Conservation (phyloP, 768 basidiomycete genomes). For the Mycena rosella region DNA sequence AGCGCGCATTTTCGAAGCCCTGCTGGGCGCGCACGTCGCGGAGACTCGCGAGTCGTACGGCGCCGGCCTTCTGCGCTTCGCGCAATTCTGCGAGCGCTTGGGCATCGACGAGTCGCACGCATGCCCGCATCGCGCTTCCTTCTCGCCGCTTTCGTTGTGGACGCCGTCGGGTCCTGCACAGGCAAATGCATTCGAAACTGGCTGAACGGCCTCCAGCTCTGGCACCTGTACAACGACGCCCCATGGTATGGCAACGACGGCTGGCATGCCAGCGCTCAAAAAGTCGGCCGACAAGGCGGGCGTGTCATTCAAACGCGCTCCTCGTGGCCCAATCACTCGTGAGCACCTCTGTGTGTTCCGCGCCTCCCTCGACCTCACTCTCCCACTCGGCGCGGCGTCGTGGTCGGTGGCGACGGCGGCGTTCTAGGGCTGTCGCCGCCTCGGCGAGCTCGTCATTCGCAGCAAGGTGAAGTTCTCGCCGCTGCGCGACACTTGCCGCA, state of each 20-base stretch:
- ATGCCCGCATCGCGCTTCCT: not conserved
- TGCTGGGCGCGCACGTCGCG: not conserved
- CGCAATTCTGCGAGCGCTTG: not conserved
- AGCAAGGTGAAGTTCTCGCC: too few relatives aligned
- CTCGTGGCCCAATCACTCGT: not conserved
- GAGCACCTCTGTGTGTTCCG: too few relatives aligned
- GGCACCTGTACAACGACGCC: not conserved
- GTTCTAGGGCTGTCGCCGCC: not conserved
- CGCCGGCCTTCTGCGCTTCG: too few relatives aligned
- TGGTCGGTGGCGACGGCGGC: not conserved
- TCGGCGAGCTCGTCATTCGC: not conserved
- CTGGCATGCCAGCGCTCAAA: not conserved
- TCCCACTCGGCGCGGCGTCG: not conserved
- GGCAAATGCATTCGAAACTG: not conserved
- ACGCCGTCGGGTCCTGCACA: not conserved
- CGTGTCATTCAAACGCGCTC: not conserved
- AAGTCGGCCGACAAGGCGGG: not conserved
- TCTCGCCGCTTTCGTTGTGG: conserved; percentile 1
- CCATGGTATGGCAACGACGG: not conserved
- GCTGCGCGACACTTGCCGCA: not conserved
- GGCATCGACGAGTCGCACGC: not conserved
- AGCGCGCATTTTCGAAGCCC: not conserved
- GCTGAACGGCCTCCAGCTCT: not conserved
- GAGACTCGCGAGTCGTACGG: conserved; percentile 29
- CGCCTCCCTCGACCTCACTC: too few relatives aligned